These are phyloP conservation scores for Holtermannia corniformis DNA, from an alignment of 768 basidiomycete species.

Conservation along the genomic window DNA sequence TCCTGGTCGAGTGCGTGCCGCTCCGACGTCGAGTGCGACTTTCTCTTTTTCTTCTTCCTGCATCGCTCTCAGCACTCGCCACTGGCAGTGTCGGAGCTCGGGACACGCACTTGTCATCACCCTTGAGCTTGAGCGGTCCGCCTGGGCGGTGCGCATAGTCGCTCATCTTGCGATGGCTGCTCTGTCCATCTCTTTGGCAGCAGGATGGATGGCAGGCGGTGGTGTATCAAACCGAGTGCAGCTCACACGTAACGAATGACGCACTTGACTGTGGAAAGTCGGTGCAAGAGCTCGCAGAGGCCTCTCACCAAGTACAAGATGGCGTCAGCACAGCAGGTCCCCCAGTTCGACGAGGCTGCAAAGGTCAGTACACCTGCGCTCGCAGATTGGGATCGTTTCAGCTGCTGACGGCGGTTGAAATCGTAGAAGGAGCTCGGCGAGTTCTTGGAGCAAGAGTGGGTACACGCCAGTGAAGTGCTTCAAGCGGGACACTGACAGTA, in stretches of 20 bases:
- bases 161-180: slow-evolving; percentile 25
- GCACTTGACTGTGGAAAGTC: neutral
- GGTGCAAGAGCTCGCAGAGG: neutral
- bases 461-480: neutral
- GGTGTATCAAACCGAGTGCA: neutral
- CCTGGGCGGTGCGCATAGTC: slow-evolving; percentile 37
- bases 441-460: slow-evolving; percentile 63
- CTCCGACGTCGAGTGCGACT: slow-evolving; percentile 27
- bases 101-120: slow-evolving; percentile 36
- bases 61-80: neutral
- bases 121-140: slow-evolving; percentile 40
- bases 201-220: too few species aligned
- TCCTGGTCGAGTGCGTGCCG: slow-evolving; percentile 15
- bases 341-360: slow-evolving; percentile 37
- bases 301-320: slow-evolving; percentile 8
- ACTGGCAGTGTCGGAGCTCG: neutral
- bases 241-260: too few species aligned
- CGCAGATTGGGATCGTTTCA: neutral
- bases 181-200: too few species aligned
- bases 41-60: slow-evolving; percentile 40
- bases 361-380: slow-evolving; percentile 21
- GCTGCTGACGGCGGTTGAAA: neutral
- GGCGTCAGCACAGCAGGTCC: slow-evolving; percentile 24
- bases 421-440: slow-evolving; percentile 66
- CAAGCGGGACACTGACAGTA: neutral